phyloP scores from a whole-genome alignment of 2,329 filamentous ascomycete species.

The Hirsutella rhossiliensis region DNA sequence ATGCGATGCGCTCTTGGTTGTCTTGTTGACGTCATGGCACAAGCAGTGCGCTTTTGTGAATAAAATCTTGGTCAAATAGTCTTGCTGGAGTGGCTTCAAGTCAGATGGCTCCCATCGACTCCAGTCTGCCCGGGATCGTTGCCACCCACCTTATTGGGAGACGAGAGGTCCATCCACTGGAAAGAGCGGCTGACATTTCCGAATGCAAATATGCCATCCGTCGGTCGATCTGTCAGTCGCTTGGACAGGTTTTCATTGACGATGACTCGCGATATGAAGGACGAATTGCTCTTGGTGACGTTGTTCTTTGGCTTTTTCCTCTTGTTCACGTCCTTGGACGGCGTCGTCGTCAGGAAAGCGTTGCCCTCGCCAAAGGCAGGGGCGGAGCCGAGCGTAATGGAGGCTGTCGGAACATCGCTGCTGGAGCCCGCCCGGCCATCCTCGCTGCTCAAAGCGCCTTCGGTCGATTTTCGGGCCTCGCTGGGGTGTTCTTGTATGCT shows the following conservation, averaged over 20 bases:
- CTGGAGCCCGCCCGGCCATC: constrained; percentile 40
- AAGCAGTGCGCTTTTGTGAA: constrained; percentile 95
- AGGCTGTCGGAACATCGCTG: constrained; percentile 34
- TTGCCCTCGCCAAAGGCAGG: constrained; percentile 84
- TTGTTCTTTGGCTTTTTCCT: constrained; percentile 93
- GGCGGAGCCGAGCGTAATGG: constrained; percentile 29
- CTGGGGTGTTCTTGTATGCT: constrained; percentile 51
- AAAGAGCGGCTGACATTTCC: constrained; percentile 92
- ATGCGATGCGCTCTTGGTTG: constrained; percentile 69
- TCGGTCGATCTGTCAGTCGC: constrained; percentile 64
- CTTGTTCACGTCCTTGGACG: constrained; percentile 64
- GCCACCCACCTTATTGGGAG: constrained; percentile 50
- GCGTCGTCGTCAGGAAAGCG: constrained; percentile 50
- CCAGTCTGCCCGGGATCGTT: not conserved
- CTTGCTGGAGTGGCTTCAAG: constrained; percentile 43
- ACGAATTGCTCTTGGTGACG: constrained; percentile 96
- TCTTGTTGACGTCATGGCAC: constrained; percentile 80
- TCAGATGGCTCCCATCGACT: not conserved
- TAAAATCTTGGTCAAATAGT: constrained; percentile 88
- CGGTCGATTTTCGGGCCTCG: constrained; percentile 47
- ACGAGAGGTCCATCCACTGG: constrained; percentile 88
- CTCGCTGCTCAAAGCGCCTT: constrained; percentile 46
- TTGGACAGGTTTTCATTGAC: constrained; percentile 73
- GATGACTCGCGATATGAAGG: constrained; percentile 94
- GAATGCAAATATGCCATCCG: constrained; percentile 78